Conservation (phyloP, 2,329 filamentous ascomycete genomes). For the Ascomycota sp. region DNA sequence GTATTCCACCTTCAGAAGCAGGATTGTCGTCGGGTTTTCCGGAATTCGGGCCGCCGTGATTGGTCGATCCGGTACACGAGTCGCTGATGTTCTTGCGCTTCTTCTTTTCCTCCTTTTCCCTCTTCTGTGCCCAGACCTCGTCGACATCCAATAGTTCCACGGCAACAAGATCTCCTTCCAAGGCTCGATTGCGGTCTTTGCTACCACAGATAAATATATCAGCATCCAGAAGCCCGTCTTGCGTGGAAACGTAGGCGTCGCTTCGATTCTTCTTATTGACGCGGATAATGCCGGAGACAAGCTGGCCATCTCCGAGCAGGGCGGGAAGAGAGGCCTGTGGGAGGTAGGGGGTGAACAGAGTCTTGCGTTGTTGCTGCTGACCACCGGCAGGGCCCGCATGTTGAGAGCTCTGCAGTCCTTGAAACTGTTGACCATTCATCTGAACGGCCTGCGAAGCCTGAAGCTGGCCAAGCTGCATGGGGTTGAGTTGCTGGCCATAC, state of each 20-base stretch:
- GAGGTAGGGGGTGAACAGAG: constrained; percentile 91
- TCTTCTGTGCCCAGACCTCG: constrained; percentile 96
- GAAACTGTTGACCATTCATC: constrained; percentile 56
- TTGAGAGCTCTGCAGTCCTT: constrained; percentile 48
- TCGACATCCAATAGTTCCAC: constrained; percentile 94
- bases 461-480: constrained; percentile 72
- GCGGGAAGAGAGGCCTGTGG: constrained; percentile 87
- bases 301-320: constrained; percentile 73
- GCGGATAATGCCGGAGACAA: constrained; percentile 87
- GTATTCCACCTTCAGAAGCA: constrained; percentile 62
- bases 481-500: constrained; percentile 76
- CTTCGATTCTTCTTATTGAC: constrained; percentile 99
- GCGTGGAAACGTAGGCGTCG: constrained; percentile 90
- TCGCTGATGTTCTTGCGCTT: constrained; percentile 98
- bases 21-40: constrained; percentile 40
- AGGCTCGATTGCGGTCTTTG: constrained; percentile 91
- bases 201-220: constrained; percentile 99
- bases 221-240: constrained; percentile 71
- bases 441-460: constrained; percentile 83
- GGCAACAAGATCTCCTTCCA: constrained; percentile 89
- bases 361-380: constrained; percentile 81
- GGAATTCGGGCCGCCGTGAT: constrained; percentile 45
- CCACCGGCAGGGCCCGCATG: constrained; percentile 46
- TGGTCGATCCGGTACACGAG: constrained; percentile 57
- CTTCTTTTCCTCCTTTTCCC: constrained; percentile 99